Evolutionary conservation across 371 early-diverging fungal species (phyloP), one percentile per base, ranked within the genome.

Genomic region (Haplosporangium sp.): DNA sequence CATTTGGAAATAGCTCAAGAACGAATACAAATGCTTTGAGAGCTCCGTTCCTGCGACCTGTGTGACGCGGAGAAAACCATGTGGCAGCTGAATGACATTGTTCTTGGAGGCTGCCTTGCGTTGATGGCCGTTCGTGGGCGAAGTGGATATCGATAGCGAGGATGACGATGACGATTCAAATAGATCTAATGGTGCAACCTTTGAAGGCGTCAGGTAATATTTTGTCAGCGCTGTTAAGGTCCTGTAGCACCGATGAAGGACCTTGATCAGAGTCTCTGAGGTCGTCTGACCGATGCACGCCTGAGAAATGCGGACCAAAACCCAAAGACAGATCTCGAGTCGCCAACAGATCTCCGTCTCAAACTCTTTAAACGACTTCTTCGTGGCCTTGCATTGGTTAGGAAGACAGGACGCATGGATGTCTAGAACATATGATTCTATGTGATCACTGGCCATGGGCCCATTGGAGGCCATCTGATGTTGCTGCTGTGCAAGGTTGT

Each of bases 41-140:
- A 79, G 69, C 59, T 79, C 80, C 45, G 59, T 41, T 11, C 80
- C 80, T 4, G 73, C 80, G 29, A 79, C 80, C 56, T 79, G 73
- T 4, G 80, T 79, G 46, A 79, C 80, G 43, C 80, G 80, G 21
- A 79, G 69, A 41, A 79, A 73, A 36, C 69, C 73, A 68, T 79
- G 73, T 0, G 80, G 73, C 18, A 79, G 37, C 13, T 67, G 80
- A 16, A 69, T 72, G n/a, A 59, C 65, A 16, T 36, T 29, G 16
- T 59, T 53, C 1, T 59, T 64, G n/a, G 46, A 10, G 13, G 52
- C 37, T 5, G 41, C 38, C 43, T 58, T 67, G 16, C 59, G 41
- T 16, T 57, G 69, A 38, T 20, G 36, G 40, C 36, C 43, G 8
- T 38, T 40, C n/a, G 21, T 36, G n/a, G 1, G 50, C 1, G 63